phyloP scores from a whole-genome alignment of 257 asterid species.

The Striga asiatica region DNA sequence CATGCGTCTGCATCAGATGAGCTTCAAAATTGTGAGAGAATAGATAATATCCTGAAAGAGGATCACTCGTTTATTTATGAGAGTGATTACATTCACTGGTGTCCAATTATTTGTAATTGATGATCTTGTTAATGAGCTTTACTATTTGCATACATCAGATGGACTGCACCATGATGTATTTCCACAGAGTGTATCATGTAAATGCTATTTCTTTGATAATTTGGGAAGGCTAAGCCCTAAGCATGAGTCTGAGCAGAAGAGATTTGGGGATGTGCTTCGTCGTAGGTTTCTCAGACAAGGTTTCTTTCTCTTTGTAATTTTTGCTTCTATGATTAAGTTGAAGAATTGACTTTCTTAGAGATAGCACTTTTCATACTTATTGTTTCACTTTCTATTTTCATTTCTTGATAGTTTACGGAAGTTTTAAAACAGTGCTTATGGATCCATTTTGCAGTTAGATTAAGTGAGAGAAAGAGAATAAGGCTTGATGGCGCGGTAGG shows the following conservation, averaged over 20 bases:
- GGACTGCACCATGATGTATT: constrained; percentile 60
- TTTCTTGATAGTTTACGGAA: background rate
- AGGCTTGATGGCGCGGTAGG: constrained; percentile 27
- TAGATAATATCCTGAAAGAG: background rate
- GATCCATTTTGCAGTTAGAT: constrained; percentile 43
- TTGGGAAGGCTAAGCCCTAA: constrained; percentile 44
- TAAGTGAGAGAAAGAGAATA: constrained; percentile 51
- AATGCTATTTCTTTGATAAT: constrained; percentile 80
- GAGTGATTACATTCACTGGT: background rate
- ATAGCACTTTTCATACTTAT: background rate
- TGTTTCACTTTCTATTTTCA: background rate
- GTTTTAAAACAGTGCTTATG: constrained; percentile 5
- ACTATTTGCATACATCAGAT: constrained; percentile 31
- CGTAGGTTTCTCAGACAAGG: constrained; percentile 95
- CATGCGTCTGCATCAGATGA: background rate
- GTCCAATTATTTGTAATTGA: constrained; percentile 1
- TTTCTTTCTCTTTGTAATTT: constrained; percentile 7
- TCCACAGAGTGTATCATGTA: constrained; percentile 68
- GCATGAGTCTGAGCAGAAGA: constrained; percentile 27
- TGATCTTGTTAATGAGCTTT: background rate
- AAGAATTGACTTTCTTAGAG: background rate
- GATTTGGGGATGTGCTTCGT: constrained; percentile 54
- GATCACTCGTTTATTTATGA: background rate
- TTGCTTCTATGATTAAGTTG: background rate
- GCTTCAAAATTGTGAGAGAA: background rate